Conservation (phyloP, 306 rosid genomes). For the Cercis canadensis region DNA sequence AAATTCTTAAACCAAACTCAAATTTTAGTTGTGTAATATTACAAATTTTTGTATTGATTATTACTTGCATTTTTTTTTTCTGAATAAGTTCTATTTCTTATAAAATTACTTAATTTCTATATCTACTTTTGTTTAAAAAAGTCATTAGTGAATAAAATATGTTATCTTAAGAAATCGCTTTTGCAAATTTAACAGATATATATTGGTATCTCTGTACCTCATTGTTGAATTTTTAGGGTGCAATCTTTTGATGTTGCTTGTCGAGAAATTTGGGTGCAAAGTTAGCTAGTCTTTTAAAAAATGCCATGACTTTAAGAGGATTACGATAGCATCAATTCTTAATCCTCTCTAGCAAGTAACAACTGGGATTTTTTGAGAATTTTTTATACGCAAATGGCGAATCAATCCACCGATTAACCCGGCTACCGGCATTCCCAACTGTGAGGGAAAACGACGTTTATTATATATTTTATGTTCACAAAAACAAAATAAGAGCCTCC, state of each 20-base stretch:
- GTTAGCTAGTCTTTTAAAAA: no score
- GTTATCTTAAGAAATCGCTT: neutral
- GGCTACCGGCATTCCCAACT: no score
- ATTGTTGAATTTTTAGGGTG: neutral
- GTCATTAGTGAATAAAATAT: no score
- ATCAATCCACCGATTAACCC: slow-evolving; percentile 25
- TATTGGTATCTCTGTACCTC: neutral
- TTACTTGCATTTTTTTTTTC: no score
- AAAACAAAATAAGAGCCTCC: neutral
- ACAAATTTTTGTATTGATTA: no score
- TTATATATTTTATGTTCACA: neutral
- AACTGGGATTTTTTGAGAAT: slow-evolving; percentile 18
- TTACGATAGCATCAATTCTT: slow-evolving; percentile 1
- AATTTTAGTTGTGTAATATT: no score
- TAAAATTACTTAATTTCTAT: neutral
- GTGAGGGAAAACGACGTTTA: slow-evolving; percentile 32
- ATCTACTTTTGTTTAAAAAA: neutral
- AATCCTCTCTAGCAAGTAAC: neutral
- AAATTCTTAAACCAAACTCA: no score
- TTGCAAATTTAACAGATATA: no score
- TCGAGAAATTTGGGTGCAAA: neutral
- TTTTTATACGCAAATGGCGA: slow-evolving; percentile 25
- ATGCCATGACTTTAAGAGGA: neutral
- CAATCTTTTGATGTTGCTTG: neutral
- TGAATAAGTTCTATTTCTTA: neutral